A percentile compares a stretch with the other conserved stretches of the same genome.
These are phyloP conservation scores for Leccinum broughii DNA, from an alignment of 768 basidiomycete species.

Conservation along the genomic window DNA sequence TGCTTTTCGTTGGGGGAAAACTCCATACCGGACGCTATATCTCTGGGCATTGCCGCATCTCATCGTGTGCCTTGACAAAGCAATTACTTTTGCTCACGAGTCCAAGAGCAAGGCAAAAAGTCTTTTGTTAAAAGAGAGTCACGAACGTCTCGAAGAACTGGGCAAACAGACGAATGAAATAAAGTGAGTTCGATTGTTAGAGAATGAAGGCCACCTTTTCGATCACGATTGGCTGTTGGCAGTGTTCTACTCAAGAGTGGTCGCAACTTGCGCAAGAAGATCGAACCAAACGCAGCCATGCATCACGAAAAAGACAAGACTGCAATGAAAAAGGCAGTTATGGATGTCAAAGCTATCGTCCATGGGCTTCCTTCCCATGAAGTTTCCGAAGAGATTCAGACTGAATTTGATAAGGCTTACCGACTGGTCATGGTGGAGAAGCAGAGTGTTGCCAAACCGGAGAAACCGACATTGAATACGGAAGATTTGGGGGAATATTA, in stretches of 20 bases:
- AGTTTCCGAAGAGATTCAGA: slow-evolving; percentile 17
- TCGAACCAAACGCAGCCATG: slow-evolving; percentile 33
- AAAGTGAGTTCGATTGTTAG: slow-evolving; percentile 29
- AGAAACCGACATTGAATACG: slow-evolving; percentile 26
- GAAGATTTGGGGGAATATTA: slow-evolving; percentile 22
- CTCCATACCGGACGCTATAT: slow-evolving; percentile 39
- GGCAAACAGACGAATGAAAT: slow-evolving; percentile 30
- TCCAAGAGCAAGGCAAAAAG: slow-evolving; percentile 36
- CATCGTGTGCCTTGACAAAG: slow-evolving; percentile 41
- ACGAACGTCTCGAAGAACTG: slow-evolving; percentile 39
- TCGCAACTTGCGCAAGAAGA: slow-evolving; percentile 28
- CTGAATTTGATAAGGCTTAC: slow-evolving; percentile 32
- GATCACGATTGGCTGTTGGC: neutral
- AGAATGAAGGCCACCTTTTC: neutral
- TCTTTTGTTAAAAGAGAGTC: slow-evolving; percentile 27
- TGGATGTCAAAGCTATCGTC: slow-evolving; percentile 31
- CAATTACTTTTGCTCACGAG: slow-evolving; percentile 23
- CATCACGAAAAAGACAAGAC: slow-evolving; percentile 28
- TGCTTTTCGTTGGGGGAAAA: slow-evolving; percentile 29
- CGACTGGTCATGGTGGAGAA: slow-evolving; percentile 35
- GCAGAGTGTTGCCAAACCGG: slow-evolving; percentile 2
- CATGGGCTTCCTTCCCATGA: slow-evolving; percentile 19
- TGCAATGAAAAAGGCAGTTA: slow-evolving; percentile 29
- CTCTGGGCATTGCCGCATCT: slow-evolving; percentile 41
- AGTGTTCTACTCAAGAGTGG: slow-evolving; percentile 32